Percentiles rank a stretch among this genome's conserved stretches.
These are phyloP conservation scores for Ophidiomyces ophidiicola DNA, from an alignment of 2,329 filamentous ascomycete species.

Conservation along the genomic window DNA sequence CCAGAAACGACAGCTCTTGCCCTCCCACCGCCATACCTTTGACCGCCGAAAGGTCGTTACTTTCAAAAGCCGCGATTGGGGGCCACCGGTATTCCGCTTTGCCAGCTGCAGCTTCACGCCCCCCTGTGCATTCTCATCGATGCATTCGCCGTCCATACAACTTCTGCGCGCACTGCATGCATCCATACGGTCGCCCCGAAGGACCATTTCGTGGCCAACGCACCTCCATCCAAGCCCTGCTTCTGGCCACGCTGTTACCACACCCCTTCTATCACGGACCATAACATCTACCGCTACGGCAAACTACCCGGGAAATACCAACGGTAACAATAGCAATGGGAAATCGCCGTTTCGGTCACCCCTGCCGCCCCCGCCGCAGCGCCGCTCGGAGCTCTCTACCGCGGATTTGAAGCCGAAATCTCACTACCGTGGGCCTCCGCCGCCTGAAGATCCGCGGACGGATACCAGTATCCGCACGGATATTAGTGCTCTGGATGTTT, in stretches of 20 bases:
- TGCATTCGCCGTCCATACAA: slow-evolving; percentile 32
- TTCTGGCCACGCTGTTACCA: slow-evolving; percentile 1
- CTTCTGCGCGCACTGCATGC: slow-evolving; percentile 33
- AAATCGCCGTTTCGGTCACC: background rate
- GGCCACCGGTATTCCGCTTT: background rate
- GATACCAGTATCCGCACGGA: slow-evolving; percentile 32
- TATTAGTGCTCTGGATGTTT: slow-evolving; percentile 64
- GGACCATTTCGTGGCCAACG: slow-evolving; percentile 2
- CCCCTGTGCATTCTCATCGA: too few species aligned
- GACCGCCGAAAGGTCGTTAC: too few species aligned
- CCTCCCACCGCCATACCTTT: too few species aligned
- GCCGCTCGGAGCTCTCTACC: slow-evolving; percentile 9
- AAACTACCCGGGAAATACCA: slow-evolving; percentile 18
- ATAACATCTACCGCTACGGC: slow-evolving; percentile 20
- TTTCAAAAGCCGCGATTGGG: too few species aligned
- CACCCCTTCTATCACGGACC: background rate
- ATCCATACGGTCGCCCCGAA: slow-evolving; percentile 3
- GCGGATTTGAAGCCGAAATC: slow-evolving; percentile 27
- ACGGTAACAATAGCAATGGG: background rate
- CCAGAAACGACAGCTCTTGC: too few species aligned
- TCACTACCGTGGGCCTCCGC: slow-evolving; percentile 49
- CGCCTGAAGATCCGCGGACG: slow-evolving; percentile 51
- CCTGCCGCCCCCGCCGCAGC: slow-evolving; percentile 9
- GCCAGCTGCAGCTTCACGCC: background rate
- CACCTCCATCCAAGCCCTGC: slow-evolving; percentile 21